These are phyloP conservation scores for Leucocoprinus birnbaumii DNA, from an alignment of 768 basidiomycete species.

Conservation along the genomic window DNA sequence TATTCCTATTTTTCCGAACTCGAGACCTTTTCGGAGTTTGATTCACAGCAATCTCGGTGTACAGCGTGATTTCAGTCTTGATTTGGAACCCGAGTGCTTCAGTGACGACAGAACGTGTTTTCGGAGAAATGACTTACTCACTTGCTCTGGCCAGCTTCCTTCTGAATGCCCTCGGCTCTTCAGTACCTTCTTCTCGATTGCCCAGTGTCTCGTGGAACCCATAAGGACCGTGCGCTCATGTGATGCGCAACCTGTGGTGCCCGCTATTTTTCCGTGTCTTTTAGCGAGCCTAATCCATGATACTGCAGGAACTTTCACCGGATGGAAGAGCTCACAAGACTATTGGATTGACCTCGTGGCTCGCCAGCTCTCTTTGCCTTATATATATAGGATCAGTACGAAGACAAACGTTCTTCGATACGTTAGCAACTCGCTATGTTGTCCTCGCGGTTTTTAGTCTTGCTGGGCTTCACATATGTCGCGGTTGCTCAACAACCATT, in stretches of 20 bases:
- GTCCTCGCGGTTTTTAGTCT: background rate
- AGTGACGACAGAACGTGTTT: background rate
- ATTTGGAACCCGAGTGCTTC: background rate
- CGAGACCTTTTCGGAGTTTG: background rate
- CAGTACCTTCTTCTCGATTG: background rate
- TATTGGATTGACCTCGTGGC: conserved; percentile 16
- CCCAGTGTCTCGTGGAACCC: background rate
- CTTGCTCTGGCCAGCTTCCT: background rate
- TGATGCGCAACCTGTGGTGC: background rate
- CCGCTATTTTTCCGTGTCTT: conserved; percentile 8
- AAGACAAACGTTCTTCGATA: no score
- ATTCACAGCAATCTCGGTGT: background rate
- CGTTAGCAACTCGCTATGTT: background rate
- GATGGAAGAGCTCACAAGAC: conserved; percentile 3
- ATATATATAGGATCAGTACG: background rate
- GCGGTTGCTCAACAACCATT: conserved; percentile 36
- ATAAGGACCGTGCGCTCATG: background rate
- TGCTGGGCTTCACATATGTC: conserved; percentile 20
- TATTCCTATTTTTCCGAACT: background rate
- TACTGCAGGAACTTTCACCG: conserved; percentile 1
- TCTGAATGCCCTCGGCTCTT: background rate
- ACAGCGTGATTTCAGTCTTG: background rate
- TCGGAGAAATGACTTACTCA: conserved; percentile 1
- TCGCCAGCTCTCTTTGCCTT: no score
- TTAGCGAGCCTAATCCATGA: conserved; percentile 5